These are phyloP conservation scores for Leptodermis oblonga DNA, from an alignment of 257 asterid species.

Conservation along the genomic window DNA sequence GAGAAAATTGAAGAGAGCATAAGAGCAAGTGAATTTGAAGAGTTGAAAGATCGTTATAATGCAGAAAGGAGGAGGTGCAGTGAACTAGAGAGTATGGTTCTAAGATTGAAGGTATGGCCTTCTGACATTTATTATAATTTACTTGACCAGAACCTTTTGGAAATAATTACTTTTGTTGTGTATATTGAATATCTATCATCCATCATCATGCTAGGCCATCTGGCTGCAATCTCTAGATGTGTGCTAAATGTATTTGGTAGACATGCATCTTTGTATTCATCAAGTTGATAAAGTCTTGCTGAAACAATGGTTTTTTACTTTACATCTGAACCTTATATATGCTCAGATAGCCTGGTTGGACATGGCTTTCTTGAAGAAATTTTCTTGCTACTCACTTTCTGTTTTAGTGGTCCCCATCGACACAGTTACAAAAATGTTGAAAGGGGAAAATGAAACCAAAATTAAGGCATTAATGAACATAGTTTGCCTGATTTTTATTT, in stretches of 20 bases:
- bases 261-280: background rate
- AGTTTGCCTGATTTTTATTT: background rate
- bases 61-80: conserved; percentile 38
- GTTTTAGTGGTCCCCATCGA: background rate
- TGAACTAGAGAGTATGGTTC: conserved; percentile 28
- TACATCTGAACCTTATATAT: background rate
- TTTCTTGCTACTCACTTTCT: background rate
- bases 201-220: background rate
- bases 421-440: background rate
- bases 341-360: background rate
- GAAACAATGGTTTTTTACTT: background rate
- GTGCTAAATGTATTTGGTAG: background rate
- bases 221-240: background rate
- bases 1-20: conserved; percentile 27
- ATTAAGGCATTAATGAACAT: background rate
- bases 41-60: conserved; percentile 30
- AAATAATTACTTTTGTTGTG: background rate
- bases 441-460: background rate
- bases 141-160: background rate
- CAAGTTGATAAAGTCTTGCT: background rate
- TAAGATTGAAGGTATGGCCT: conserved; percentile 40
- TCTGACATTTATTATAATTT: background rate
- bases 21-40: conserved; percentile 30
- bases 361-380: background rate
- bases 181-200: background rate